phyloP scores from a whole-genome alignment of 192 early-diverging fungal genomes.

The Backusella tuberculispora region DNA sequence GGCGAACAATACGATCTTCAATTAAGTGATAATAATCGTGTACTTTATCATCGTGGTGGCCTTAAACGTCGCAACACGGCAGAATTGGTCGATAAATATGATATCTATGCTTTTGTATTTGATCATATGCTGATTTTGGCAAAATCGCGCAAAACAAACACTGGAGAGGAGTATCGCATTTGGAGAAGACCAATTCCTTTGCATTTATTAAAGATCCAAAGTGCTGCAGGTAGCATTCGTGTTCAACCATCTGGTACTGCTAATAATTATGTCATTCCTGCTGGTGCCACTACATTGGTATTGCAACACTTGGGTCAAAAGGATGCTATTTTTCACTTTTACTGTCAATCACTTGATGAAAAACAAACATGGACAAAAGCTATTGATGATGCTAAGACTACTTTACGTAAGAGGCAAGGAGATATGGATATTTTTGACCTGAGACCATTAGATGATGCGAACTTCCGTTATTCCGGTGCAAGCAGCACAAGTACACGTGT shows the following conservation, averaged over 20 bases:
- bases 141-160: constrained; percentile 61
- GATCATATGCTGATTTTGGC: constrained; percentile 86
- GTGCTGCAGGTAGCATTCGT: neutral
- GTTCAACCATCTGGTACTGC: neutral
- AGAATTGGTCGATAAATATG: constrained; percentile 59
- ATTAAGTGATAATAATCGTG: constrained; percentile 70
- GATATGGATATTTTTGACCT: constrained; percentile 56
- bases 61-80: constrained; percentile 57
- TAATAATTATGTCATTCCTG: neutral
- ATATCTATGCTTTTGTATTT: constrained; percentile 84
- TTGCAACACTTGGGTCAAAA: constrained; percentile 37
- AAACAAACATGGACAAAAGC: constrained; percentile 81
- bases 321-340: constrained; percentile 66
- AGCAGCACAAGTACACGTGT: constrained; percentile 50
- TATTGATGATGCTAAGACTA: constrained; percentile 68
- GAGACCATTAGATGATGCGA: constrained; percentile 52
- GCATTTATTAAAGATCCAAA: constrained; percentile 56
- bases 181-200: constrained; percentile 78
- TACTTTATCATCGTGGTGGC: constrained; percentile 77
- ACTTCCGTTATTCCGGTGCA: constrained; percentile 37
- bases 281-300: constrained; percentile 16
- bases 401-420: constrained; percentile 42
- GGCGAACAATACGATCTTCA: constrained; percentile 65
- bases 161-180: constrained; percentile 64
- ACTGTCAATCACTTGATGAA: constrained; percentile 68